Percentiles rank a stretch among this genome's conserved stretches.
These are phyloP conservation scores for Trapa bicornis DNA, from an alignment of 345 rosid species.

Conservation along the genomic window DNA sequence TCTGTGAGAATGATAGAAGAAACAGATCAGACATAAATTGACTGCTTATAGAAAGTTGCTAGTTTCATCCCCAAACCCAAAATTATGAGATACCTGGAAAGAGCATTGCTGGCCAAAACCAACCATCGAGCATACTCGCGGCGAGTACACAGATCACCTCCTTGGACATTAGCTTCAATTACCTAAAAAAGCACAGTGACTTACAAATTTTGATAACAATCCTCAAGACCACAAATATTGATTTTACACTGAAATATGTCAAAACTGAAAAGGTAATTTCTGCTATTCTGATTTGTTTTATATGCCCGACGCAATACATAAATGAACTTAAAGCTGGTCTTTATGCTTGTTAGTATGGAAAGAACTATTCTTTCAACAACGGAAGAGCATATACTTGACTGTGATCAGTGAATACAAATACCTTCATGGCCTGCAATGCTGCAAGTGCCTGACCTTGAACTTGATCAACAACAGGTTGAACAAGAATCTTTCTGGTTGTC, in stretches of 20 bases:
- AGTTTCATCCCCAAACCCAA: constrained; percentile 7
- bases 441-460: constrained; percentile 79
- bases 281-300: neutral
- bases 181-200: constrained; percentile 35
- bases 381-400: neutral
- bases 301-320: neutral
- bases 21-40: neutral
- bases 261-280: neutral
- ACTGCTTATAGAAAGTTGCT: neutral
- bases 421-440: constrained; percentile 87
- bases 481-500: constrained; percentile 66
- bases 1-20: constrained; percentile 27
- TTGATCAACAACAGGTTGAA: constrained; percentile 75
- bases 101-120: constrained; percentile 66
- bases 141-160: constrained; percentile 72
- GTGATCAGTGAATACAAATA: constrained; percentile 11
- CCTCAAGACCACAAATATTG: neutral
- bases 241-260: neutral
- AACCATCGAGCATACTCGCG: constrained; percentile 94
- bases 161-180: constrained; percentile 63
- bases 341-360: neutral
- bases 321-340: neutral
- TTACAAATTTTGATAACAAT: constrained; percentile 8
- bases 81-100: constrained; percentile 51
- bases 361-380: neutral